Conservation (phyloP, 176 grass and related monocot species). For the Rhynchospora tenuis region DNA sequence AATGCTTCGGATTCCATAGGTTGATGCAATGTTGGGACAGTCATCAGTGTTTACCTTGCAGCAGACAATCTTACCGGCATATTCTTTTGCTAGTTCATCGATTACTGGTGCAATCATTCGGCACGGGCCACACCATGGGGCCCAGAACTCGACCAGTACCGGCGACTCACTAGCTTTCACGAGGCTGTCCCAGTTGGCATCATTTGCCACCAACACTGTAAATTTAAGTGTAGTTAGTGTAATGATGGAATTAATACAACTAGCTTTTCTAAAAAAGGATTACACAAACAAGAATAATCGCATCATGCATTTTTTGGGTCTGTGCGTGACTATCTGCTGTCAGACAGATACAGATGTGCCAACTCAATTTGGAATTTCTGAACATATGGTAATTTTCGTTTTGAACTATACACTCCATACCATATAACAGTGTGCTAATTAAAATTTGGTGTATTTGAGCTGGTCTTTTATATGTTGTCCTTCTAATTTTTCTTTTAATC, state of each 20-base stretch:
- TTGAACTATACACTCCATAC: not conserved
- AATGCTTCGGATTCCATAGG: constrained; percentile 83
- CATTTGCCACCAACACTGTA: constrained; percentile 64
- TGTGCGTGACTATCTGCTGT: not conserved
- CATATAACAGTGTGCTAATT: not conserved
- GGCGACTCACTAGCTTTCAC: constrained; percentile 56
- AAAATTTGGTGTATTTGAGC: not conserved
- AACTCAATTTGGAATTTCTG: not conserved
- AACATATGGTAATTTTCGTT: not conserved
- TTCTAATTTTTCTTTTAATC: not conserved
- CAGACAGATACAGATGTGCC: not conserved
- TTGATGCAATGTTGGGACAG: constrained; percentile 57
- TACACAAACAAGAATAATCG: not conserved
- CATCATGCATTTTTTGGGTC: not conserved
- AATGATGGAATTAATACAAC: not conserved
- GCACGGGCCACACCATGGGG: constrained; percentile 97
- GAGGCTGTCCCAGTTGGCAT: constrained; percentile 61
- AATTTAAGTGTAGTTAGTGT: not conserved
- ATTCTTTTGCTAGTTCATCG: constrained; percentile 83
- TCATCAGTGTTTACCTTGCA: constrained; percentile 95
- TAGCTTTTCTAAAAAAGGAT: not conserved
- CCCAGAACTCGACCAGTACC: constrained; percentile 98
- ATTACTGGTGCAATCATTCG: constrained; percentile 89
- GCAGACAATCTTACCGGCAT: constrained; percentile 69
- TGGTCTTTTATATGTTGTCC: not conserved